These are phyloP conservation scores for Meyerozyma guilliermondii DNA, from an alignment of 1,139 yeast species.

Conservation along the genomic window DNA sequence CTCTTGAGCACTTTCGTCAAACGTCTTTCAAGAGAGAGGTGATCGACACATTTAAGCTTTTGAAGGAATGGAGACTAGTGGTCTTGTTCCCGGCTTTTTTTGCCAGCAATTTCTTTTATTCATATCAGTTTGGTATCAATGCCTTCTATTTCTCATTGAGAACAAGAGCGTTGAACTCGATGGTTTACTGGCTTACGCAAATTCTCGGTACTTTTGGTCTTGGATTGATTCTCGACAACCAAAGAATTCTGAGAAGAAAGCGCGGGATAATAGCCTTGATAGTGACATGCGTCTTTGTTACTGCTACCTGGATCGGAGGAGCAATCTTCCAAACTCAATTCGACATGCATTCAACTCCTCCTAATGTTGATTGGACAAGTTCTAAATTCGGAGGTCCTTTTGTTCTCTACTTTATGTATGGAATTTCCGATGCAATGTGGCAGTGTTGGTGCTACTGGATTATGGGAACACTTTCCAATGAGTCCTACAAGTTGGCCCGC, in stretches of 20 bases:
- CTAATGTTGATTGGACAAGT: conserved; percentile 8
- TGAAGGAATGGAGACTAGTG: conserved; percentile 5
- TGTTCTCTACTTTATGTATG: conserved; percentile 9
- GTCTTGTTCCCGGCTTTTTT: conserved; percentile 9
- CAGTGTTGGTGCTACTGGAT: conserved; percentile 9
- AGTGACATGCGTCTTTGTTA: conserved; percentile 6
- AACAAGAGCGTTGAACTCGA: conserved; percentile 9
- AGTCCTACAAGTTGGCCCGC: conserved; percentile 6
- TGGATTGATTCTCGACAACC: conserved; percentile 8
- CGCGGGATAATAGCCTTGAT: conserved; percentile 8
- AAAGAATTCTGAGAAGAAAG: conserved; percentile 3
- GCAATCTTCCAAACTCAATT: conserved; percentile 6
- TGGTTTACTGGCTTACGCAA: conserved; percentile 8
- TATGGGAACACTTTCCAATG: conserved; percentile 9
- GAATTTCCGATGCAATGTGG: conserved; percentile 8
- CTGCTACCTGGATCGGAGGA: conserved; percentile 9
- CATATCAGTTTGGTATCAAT: conserved; percentile 9
- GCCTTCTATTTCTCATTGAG: conserved; percentile 8
- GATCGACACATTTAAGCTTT: conserved; percentile 4
- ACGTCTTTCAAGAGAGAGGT: conserved; percentile 5
- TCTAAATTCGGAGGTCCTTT: conserved; percentile 8
- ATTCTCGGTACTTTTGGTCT: conserved; percentile 8
- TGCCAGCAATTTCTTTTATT: conserved; percentile 8
- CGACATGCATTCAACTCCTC: conserved; percentile 5
- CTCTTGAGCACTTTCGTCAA: conserved; percentile 1